Conservation (phyloP, 768 basidiomycete genomes). For the Suillus bovinus region DNA sequence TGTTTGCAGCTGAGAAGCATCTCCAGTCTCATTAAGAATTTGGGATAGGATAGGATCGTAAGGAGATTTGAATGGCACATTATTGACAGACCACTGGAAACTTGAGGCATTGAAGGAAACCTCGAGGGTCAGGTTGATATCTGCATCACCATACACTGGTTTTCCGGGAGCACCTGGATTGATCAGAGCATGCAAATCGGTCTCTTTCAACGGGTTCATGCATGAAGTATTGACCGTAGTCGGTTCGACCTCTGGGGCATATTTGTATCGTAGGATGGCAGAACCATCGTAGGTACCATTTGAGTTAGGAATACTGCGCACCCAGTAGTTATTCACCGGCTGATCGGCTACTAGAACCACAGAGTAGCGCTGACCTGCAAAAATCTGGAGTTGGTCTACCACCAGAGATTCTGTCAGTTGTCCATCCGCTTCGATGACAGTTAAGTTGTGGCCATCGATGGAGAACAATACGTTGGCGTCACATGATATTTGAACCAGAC, state of each 20-base stretch:
- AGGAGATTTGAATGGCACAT: constrained; percentile 23
- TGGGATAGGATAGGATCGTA: constrained; percentile 44
- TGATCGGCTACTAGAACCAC: constrained; percentile 34
- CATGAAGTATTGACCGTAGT: constrained; percentile 32
- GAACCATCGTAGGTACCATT: constrained; percentile 40
- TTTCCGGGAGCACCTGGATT: constrained; percentile 39
- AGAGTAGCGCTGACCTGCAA: constrained; percentile 36
- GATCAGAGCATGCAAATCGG: constrained; percentile 23
- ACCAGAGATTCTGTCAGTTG: constrained; percentile 37
- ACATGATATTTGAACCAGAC: constrained; percentile 41
- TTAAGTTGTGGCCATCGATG: constrained; percentile 46
- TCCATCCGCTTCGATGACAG: constrained; percentile 49
- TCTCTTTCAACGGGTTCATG: constrained; percentile 32
- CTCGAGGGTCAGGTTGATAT: constrained; percentile 34
- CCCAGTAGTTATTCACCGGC: constrained; percentile 44
- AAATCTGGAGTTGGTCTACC: constrained; percentile 42
- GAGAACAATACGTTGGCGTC: constrained; percentile 43
- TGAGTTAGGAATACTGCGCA: constrained; percentile 39
- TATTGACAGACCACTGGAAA: constrained; percentile 16
- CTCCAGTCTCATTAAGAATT: constrained; percentile 40
- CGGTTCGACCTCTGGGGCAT: constrained; percentile 41
- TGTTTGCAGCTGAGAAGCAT: constrained; percentile 28
- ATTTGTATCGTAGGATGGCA: constrained; percentile 52
- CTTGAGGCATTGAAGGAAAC: constrained; percentile 8
- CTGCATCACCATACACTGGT: constrained; percentile 38